Evolutionary conservation across 169 alveolate genomes (phyloP).

Genomic region (Eimeria necatrix): DNA sequence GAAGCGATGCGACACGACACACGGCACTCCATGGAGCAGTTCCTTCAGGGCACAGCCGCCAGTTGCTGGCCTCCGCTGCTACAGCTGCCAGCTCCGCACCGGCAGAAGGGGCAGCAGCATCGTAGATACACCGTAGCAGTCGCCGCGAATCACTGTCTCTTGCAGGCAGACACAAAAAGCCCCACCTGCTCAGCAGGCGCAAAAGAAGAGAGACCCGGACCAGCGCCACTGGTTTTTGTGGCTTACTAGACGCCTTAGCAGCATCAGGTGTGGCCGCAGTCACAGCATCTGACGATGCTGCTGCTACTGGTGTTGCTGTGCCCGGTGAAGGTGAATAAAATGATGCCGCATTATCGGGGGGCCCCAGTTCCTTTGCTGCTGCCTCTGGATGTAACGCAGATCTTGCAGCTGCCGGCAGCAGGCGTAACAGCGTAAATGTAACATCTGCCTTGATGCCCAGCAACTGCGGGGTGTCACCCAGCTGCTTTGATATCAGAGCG

Average conservation of each 20-base stretch:
- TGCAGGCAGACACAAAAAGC: constrained; percentile 44
- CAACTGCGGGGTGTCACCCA: constrained; percentile 8
- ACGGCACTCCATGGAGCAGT: not conserved
- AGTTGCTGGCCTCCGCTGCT: constrained; percentile 49
- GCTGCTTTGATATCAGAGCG: not conserved
- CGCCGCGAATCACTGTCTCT: not conserved
- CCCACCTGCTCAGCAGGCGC: constrained; percentile 49
- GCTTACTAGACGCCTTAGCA: not conserved
- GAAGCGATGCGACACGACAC: not conserved
- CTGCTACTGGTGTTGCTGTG: not conserved
- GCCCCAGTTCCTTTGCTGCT: constrained; percentile 36
- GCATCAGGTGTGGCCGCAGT: not conserved
- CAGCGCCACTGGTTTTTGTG: not conserved
- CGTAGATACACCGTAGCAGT: not conserved
- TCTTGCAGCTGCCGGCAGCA: constrained; percentile 60
- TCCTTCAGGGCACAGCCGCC: constrained; percentile 43
- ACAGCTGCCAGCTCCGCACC: not conserved
- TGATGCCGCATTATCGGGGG: not conserved
- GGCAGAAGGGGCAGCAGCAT: constrained; percentile 34
- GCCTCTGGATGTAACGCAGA: constrained; percentile 23
- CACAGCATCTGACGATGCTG: constrained; percentile 6
- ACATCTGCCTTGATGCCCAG: constrained; percentile 39
- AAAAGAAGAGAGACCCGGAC: constrained; percentile 60
- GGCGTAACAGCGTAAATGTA: constrained; percentile 23
- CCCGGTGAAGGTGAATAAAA: not conserved